Evolutionary conservation across 2,329 filamentous ascomycete genomes (phyloP).

Genomic region (Amphichorda felina): DNA sequence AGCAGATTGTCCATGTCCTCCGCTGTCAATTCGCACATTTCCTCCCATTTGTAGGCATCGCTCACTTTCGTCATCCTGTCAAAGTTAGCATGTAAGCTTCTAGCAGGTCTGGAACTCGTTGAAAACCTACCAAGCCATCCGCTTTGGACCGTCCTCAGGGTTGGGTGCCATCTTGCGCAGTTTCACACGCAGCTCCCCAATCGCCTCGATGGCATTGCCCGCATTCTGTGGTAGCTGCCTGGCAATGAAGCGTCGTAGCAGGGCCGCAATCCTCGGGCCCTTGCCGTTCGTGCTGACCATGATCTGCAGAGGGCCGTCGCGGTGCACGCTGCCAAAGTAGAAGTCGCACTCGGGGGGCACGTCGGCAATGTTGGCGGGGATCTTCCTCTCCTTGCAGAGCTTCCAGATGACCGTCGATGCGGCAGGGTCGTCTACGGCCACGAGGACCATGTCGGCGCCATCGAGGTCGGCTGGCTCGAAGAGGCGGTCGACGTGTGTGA

Average conservation of each 20-base stretch:
- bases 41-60: constrained; percentile 73
- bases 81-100: neutral
- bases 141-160: constrained; percentile 63
- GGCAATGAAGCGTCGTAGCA: constrained; percentile 75
- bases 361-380: constrained; percentile 92
- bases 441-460: constrained; percentile 73
- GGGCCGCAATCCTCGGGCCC: constrained; percentile 79
- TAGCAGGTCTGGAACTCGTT: neutral
- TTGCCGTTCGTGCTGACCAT: constrained; percentile 99
- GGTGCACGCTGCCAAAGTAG: constrained; percentile 93
- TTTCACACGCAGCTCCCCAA: constrained; percentile 69
- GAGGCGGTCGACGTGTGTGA: constrained; percentile 68
- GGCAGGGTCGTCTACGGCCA: constrained; percentile 83
- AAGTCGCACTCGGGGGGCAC: constrained; percentile 97
- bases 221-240: constrained; percentile 63
- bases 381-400: constrained; percentile 72
- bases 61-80: constrained; percentile 83
- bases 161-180: constrained; percentile 66
- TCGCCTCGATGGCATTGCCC: constrained; percentile 74
- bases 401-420: constrained; percentile 91
- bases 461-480: constrained; percentile 86
- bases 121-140: constrained; percentile 70
- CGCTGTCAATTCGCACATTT: constrained; percentile 72
- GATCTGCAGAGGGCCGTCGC: constrained; percentile 89
- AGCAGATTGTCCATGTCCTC: constrained; percentile 78